Percentiles rank a stretch among this genome's conserved stretches.
phyloP scores from a whole-genome alignment of 73 alveolate species.

The Effrenium voratum region DNA sequence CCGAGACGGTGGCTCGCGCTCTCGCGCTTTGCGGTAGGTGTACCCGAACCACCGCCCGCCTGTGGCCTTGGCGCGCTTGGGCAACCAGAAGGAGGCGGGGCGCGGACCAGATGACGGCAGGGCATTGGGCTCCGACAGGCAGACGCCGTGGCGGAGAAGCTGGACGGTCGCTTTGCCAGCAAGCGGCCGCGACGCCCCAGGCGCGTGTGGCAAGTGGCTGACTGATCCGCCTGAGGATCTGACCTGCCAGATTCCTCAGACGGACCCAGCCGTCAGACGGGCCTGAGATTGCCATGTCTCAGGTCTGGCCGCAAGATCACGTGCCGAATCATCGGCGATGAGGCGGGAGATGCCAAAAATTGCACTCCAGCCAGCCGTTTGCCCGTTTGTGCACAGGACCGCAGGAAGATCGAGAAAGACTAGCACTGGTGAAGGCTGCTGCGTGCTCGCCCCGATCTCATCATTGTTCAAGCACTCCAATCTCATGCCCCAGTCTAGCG shows the following conservation, averaged over 20 bases:
- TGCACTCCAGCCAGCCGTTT: too few species aligned
- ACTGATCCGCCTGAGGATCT: conserved; percentile 12
- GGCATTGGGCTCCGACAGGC: neutral
- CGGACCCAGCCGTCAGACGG: neutral
- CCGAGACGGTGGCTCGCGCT: neutral
- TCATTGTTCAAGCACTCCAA: too few species aligned
- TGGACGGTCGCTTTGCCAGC: conserved; percentile 55
- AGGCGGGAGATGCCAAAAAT: too few species aligned
- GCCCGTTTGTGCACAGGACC: neutral
- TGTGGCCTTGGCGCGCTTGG: conserved; percentile 58
- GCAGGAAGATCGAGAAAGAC: conserved; percentile 45
- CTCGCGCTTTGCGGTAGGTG: neutral
- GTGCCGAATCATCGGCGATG: conserved; percentile 83
- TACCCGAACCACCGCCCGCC: conserved; percentile 73
- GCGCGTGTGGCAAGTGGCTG: neutral
- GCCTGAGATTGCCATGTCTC: neutral
- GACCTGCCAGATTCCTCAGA: too few species aligned
- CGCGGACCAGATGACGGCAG: neutral
- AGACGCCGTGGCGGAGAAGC: conserved; percentile 75
- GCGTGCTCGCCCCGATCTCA: too few species aligned
- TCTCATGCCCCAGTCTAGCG: too few species aligned
- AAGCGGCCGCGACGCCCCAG: neutral
- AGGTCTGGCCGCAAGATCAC: conserved; percentile 73
- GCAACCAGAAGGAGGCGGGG: conserved; percentile 56
- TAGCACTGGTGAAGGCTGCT: too few species aligned